Evolutionary conservation across 1,284 basidiomycete genomes (phyloP).

Genomic region (Cystobasidium slooffiae): DNA sequence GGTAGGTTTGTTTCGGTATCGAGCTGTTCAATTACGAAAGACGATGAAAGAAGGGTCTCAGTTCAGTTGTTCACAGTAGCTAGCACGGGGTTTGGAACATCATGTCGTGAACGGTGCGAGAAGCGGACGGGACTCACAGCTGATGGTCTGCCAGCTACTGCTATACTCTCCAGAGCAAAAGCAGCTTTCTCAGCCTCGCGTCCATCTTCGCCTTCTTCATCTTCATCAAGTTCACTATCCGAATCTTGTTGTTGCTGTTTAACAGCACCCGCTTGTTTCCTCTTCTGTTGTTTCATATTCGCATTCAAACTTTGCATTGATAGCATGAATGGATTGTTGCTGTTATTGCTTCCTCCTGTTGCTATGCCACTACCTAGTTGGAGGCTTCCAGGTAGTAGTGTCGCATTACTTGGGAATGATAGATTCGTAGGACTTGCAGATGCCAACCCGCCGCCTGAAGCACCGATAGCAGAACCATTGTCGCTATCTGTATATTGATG

Average conservation of each 20-base stretch:
- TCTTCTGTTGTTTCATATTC: background rate
- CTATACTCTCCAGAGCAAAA: conserved; percentile 44
- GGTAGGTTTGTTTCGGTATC: conserved; percentile 22
- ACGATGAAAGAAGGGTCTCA: conserved; percentile 8
- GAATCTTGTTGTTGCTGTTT: conserved; percentile 16
- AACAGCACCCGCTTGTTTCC: background rate
- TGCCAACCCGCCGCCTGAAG: background rate
- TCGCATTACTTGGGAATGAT: conserved; percentile 15
- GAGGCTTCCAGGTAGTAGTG: background rate
- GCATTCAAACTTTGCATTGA: background rate
- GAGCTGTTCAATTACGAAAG: background rate
- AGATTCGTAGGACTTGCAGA: conserved; percentile 17
- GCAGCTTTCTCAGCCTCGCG: conserved; percentile 43
- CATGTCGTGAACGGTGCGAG: background rate
- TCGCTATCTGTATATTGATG: background rate
- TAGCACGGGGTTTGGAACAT: too few relatives aligned
- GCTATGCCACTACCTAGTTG: background rate
- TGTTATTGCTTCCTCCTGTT: background rate
- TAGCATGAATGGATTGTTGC: conserved; percentile 11
- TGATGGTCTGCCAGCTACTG: conserved; percentile 32
- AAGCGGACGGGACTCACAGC: conserved; percentile 3
- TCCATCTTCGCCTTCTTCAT: conserved; percentile 37
- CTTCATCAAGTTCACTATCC: conserved; percentile 38
- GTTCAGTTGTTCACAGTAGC: background rate
- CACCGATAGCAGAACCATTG: conserved; percentile 16